A percentile compares a stretch with the other conserved stretches of the same genome.
Conservation (phyloP, 2,329 filamentous ascomycete species). For the Aspergillus hortae region DNA sequence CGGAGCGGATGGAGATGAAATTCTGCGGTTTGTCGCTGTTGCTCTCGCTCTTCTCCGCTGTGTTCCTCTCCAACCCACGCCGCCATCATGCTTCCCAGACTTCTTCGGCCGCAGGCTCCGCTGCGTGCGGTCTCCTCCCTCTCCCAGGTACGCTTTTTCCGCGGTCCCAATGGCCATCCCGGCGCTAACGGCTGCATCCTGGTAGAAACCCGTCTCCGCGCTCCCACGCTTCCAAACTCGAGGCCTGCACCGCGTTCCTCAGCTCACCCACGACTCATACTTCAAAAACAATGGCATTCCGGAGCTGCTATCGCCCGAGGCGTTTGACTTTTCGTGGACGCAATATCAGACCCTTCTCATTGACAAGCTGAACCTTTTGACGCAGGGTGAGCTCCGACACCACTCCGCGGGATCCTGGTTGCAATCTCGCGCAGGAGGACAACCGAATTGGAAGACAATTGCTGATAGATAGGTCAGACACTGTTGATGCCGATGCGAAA, state of each 20-base stretch:
- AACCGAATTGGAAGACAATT: neutral
- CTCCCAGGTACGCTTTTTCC: constrained; percentile 28
- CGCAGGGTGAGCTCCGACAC: constrained; percentile 57
- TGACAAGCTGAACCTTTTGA: constrained; percentile 71
- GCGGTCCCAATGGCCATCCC: constrained; percentile 6
- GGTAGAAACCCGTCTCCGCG: constrained; percentile 33
- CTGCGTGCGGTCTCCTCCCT: constrained; percentile 39
- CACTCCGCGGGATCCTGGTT: neutral
- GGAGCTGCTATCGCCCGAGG: constrained; percentile 66
- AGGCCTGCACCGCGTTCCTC: constrained; percentile 45
- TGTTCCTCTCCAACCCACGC: constrained; percentile 16
- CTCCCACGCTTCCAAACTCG: constrained; percentile 36
- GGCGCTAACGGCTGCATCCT: constrained; percentile 2
- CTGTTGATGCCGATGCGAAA: constrained; percentile 58
- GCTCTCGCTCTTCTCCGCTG: constrained; percentile 7
- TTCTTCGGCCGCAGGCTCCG: constrained; percentile 42
- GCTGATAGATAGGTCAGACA: constrained; percentile 47
- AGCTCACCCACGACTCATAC: constrained; percentile 44
- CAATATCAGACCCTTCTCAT: constrained; percentile 74
- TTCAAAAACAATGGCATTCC: constrained; percentile 57
- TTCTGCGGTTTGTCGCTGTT: constrained; percentile 28
- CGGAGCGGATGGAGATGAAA: constrained; percentile 24
- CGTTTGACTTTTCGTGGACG: constrained; percentile 74
- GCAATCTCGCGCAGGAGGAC: neutral
- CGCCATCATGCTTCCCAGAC: constrained; percentile 41